Base-by-base conservation (phyloP, 1,284 basidiomycete species). In the Psilocybe mexicana region DNA sequence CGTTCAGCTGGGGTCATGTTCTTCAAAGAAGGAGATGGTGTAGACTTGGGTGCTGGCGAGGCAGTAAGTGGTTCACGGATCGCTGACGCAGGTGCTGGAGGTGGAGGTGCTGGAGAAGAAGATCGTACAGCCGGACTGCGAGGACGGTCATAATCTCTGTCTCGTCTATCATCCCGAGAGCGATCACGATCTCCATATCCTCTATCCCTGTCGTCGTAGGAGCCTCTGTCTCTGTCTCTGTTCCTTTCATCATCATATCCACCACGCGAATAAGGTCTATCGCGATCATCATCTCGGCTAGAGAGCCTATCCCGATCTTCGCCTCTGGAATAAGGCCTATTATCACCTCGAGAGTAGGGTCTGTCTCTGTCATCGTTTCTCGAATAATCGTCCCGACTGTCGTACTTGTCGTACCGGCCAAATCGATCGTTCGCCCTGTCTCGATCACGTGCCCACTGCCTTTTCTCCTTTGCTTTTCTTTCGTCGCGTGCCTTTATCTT, bases 1-100 rank as follows among this genome's bases (percentile, higher is more conserved):
- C 93, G 87, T 69, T 98, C 93, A 63, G 90, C 94, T 0, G 88
- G 78, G 0, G 93, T 89, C 91, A 98, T 93, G 60, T 84, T 88
- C 72, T 90, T 90, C 48, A 77, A 73, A 14, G 70, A 66, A 5
- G 77, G 73, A 18, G 84, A 76, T 0, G 84, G 76, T 0, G 86
- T 74, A 0, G 84, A 70, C 46, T 76, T 67, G 23, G 81, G 73
- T 44, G 75, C 61, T 2, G 84, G 76, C 10, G 79, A 79, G 0
- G 84, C 78, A 0, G 80, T 72, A 25, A 79, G 79, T 18, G 80
- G 76, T 33, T 67, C 68, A 43, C 67, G 67, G 44, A 61, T 62
- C 10, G 64, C 56, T 30, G 61, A 67, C 0, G 80, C 75, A 10
- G 83, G 72, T 3, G 77, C 71, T 28, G 74, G 68, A 35, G 77